These are phyloP conservation scores for Iberis amara DNA, from an alignment of 441 rosid genomes.

Conservation along the genomic window DNA sequence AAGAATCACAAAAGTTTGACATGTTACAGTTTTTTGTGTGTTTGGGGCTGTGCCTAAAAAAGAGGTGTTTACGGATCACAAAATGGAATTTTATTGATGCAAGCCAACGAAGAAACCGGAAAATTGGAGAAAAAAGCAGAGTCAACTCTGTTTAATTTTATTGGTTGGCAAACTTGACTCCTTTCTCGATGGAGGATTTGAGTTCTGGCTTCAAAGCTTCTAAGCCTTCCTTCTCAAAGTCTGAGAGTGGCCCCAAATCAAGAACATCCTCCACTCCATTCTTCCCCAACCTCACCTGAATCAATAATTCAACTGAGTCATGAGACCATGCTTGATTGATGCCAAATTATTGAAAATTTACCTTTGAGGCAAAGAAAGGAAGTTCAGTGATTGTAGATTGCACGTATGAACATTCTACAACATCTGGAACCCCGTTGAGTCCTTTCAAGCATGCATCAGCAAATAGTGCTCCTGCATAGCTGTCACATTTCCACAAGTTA, in stretches of 20 bases:
- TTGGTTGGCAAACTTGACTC: constrained; percentile 70
- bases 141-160: constrained; percentile 23
- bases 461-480: constrained; percentile 92
- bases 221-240: constrained; percentile 70
- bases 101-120: constrained; percentile 19
- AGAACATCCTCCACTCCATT: constrained; percentile 82
- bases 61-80: constrained; percentile 6
- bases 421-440: constrained; percentile 84
- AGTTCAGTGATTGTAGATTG: constrained; percentile 74
- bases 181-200: constrained; percentile 76
- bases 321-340: not conserved
- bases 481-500: constrained; percentile 21
- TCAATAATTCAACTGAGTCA: not conserved
- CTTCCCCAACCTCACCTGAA: constrained; percentile 90
- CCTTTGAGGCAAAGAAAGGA: constrained; percentile 98
- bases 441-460: constrained; percentile 98
- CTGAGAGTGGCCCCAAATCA: constrained; percentile 76
- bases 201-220: constrained; percentile 81
- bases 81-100: constrained; percentile 19
- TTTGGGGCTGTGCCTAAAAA: constrained; percentile 15
- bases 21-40: constrained; percentile 16
- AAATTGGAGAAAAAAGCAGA: constrained; percentile 31
- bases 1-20: constrained; percentile 14
- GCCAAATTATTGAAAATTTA: constrained; percentile 25
- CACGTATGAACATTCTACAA: constrained; percentile 79